A percentile compares a stretch with the other conserved stretches of the same genome.
phyloP scores from a whole-genome alignment of 257 asterid genomes.

The Cruciata laevipes region DNA sequence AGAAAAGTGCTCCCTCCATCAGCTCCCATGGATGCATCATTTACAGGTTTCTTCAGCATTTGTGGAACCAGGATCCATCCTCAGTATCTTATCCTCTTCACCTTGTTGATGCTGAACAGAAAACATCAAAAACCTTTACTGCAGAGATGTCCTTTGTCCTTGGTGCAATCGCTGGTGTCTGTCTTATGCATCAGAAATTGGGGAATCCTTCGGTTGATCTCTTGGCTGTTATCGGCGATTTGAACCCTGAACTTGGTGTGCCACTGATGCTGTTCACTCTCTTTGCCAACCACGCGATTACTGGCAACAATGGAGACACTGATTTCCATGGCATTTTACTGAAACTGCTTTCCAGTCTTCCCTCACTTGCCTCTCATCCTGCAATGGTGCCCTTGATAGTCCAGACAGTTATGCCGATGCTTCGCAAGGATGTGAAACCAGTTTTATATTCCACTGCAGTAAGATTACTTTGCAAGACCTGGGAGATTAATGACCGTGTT shows the following conservation, averaged over 20 bases:
- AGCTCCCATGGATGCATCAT: constrained; percentile 53
- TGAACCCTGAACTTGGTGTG: constrained; percentile 70
- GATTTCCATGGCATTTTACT: constrained; percentile 54
- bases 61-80: constrained; percentile 73
- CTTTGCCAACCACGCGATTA: constrained; percentile 62
- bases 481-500: constrained; percentile 90
- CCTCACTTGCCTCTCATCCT: constrained; percentile 81
- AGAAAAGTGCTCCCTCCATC: constrained; percentile 26
- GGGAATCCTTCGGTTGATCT: constrained; percentile 51
- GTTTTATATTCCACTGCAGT: constrained; percentile 69
- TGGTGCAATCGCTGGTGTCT: constrained; percentile 63
- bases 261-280: constrained; percentile 61
- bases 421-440: constrained; percentile 71
- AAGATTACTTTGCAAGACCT: constrained; percentile 84
- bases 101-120: constrained; percentile 31
- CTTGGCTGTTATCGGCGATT: constrained; percentile 46
- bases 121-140: constrained; percentile 25
- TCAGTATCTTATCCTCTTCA: constrained; percentile 36
- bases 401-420: constrained; percentile 93
- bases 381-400: constrained; percentile 79
- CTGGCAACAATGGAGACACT: constrained; percentile 34
- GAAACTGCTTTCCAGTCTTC: constrained; percentile 72
- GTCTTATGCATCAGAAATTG: constrained; percentile 52
- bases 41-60: constrained; percentile 52
- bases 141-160: constrained; percentile 67